Evolutionary conservation across 2,329 filamentous ascomycete genomes (phyloP).

Genomic region (Colletotrichum acutatum): DNA sequence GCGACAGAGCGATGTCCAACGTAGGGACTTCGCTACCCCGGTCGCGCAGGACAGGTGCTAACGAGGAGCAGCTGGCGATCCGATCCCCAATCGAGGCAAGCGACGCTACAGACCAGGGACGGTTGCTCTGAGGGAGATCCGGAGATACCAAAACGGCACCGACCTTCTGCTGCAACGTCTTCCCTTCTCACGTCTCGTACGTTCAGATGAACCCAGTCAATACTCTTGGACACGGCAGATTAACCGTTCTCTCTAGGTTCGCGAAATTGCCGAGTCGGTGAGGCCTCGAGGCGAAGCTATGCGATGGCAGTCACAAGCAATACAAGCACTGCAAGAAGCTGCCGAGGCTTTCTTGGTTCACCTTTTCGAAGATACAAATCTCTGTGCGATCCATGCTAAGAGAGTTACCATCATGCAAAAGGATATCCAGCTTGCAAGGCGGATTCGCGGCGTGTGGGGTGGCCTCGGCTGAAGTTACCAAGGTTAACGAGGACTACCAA

Average conservation of each 20-base stretch:
- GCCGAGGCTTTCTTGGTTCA: slow-evolving; percentile 97
- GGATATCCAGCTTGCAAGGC: slow-evolving; percentile 91
- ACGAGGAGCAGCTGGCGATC: slow-evolving; percentile 72
- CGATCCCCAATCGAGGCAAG: slow-evolving; percentile 70
- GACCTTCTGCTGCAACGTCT: slow-evolving; percentile 86
- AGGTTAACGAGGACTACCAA: not conserved
- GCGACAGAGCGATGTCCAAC: slow-evolving; percentile 54
- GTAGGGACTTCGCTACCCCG: slow-evolving; percentile 41
- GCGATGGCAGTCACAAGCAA: slow-evolving; percentile 96
- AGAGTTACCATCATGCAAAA: slow-evolving; percentile 98
- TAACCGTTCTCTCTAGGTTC: slow-evolving; percentile 57
- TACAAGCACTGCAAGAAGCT: slow-evolving; percentile 92
- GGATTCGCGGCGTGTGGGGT: slow-evolving; percentile 83
- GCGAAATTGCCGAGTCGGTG: slow-evolving; percentile 77
- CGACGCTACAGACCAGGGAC: slow-evolving; percentile 83
- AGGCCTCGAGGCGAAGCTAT: slow-evolving; percentile 75
- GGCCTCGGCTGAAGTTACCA: slow-evolving; percentile 64
- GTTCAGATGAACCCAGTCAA: slow-evolving; percentile 33
- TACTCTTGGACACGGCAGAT: not conserved
- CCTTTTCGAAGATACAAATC: slow-evolving; percentile 95
- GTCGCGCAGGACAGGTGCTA: not conserved
- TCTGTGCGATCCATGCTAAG: slow-evolving; percentile 97
- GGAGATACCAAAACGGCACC: slow-evolving; percentile 88
- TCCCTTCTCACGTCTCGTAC: slow-evolving; percentile 80
- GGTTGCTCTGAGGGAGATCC: slow-evolving; percentile 89